Base-by-base conservation (phyloP, 1,284 basidiomycete genomes). In the Dichomitus squalens region DNA sequence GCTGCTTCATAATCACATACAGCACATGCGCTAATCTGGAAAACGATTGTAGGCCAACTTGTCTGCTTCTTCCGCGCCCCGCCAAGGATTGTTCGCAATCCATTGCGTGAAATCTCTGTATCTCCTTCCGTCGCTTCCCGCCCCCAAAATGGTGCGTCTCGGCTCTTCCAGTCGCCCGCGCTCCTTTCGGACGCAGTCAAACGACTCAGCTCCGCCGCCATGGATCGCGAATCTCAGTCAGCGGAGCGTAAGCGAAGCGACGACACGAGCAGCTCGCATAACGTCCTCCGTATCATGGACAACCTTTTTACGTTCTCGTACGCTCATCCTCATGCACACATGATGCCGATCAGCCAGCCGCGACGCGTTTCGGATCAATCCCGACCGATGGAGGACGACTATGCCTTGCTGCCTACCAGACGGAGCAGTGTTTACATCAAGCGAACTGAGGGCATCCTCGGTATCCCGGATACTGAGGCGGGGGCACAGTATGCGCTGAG, bases 31-130 rank as follows among this genome's bases (percentile, higher is more conserved):
- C 18, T 34, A 3, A 59, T 21, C 14, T 21, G 39, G 29, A 29
- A 31, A 21, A 40, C 21, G 3, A 40, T 6, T 27, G 8, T 34
- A 94, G 93, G 93, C 47, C 86, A 94, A 74, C 77, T 96, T 1
- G 84, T 95, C 0, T 92, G 87, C 68, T 95, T 96, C 75, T 95
- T 92, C 75, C 84, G 90, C 38, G 86, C 86, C 4, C 83, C 88
- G 2, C 85, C 85, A 23, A 80, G 90, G n/a, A 82, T 89, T 53
- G 82, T 90, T 4, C 81, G 81, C 51, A 79, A 83, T 66, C 75
- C 81, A 9, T 65, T 82, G 40, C 79, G 77, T 48, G 83, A 85
- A 29, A 64, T 82, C 9, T 77, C 78, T 12, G 73, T 75, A 25
- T 81, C 82, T 0, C 77, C 82, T n/a, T 72, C 75, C 18, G 62